Base-by-base conservation (phyloP, 202 grass and related monocot genomes). In the Carex sylvatica region DNA sequence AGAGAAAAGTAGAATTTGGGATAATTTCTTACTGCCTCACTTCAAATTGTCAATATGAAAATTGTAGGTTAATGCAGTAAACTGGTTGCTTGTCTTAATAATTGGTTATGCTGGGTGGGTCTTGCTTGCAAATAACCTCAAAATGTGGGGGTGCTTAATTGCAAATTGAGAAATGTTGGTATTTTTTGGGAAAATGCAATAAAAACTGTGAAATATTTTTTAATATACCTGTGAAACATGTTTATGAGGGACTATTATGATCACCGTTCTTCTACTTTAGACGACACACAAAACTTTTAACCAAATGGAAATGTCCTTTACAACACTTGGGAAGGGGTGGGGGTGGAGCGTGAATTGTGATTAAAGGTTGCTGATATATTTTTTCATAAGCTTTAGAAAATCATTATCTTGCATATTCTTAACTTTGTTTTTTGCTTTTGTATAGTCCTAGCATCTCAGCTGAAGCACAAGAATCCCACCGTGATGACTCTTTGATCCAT, bases 391-490 rank as follows among this genome's bases (percentile, higher is more conserved):
- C 60, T 55, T 36, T 73, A 60, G 6, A 78, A 79, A 61, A 62
- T 14, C 18, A 61, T 61, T 20, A 5, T 74, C n/a, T 40, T 64
- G 35, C 23, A 65, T 28, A 22, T 69, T 53, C 77, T 79, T 82
- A 81, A 35, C 8, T 46, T 46, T 24, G 11, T 63, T 80, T 26
- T 71, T 36, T 53, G 80, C 78, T 4, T 82, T 26, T 52, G 76
- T 86, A 24, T 88, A 99, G 97, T 81, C 93, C 97, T 58, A 88
- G 87, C 35, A 73, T 92, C 84, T 90, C 88, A 72, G 64, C 85
- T 55, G 97, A 93, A 70, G 88, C 90, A 56, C 87, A 70, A 87
- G 84, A 89, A 75, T 89, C 86, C n/a, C 54, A 49, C 67, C 87
- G 68, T 58, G 88, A 95, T 78, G 93, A 99, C 78, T 92, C 88